Conservation (phyloP, 345 rosid genomes). For the Citrus australasica region DNA sequence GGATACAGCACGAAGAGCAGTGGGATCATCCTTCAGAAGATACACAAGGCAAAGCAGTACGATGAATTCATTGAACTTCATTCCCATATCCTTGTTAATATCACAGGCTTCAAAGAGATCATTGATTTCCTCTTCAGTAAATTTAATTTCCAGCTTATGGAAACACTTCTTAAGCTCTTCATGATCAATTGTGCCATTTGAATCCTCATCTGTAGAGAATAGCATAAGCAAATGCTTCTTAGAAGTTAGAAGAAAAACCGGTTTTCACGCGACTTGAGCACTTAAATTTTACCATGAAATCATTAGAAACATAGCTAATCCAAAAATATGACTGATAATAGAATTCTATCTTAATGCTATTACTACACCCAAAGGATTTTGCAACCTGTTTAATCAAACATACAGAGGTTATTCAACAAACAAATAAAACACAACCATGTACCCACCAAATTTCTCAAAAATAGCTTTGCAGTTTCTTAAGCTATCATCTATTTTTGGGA, state of each 20-base stretch:
- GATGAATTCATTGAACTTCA: slow-evolving; percentile 83
- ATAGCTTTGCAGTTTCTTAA: slow-evolving; percentile 80
- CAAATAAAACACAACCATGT: not conserved
- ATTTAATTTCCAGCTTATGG: slow-evolving; percentile 60
- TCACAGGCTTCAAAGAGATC: slow-evolving; percentile 87
- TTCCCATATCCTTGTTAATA: slow-evolving; percentile 71
- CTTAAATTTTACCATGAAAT: not conserved
- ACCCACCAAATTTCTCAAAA: slow-evolving; percentile 79
- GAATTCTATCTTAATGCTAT: not conserved
- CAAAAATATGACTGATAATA: not conserved
- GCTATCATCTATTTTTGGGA: slow-evolving; percentile 82
- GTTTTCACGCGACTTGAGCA: not conserved
- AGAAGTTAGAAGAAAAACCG: not conserved
- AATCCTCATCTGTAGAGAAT: slow-evolving; percentile 64
- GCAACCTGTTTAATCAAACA: not conserved
- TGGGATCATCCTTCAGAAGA: slow-evolving; percentile 74
- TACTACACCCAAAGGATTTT: not conserved
- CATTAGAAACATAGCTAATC: not conserved
- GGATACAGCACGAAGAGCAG: slow-evolving; percentile 60
- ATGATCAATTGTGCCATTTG: slow-evolving; percentile 75
- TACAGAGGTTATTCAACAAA: not conserved
- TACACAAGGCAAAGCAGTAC: slow-evolving; percentile 90
- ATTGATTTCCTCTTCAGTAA: slow-evolving; percentile 73
- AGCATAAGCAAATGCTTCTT: not conserved
- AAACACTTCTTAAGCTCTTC: slow-evolving; percentile 75